These are phyloP conservation scores for Rhododendron kiyosumense DNA, from an alignment of 148 eudicot genomes.

Conservation along the genomic window DNA sequence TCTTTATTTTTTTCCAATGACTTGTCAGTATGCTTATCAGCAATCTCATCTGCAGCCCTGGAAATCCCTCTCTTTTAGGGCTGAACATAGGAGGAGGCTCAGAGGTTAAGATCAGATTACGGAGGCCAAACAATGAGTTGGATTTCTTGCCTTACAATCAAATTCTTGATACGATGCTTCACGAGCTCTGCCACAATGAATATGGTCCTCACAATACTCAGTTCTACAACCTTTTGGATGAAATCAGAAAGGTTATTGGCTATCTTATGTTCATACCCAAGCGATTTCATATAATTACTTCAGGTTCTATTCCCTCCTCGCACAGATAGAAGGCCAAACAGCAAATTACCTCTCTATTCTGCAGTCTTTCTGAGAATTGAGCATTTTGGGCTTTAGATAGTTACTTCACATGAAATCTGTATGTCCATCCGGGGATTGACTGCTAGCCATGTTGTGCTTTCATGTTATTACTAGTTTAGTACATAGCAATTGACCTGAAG, in stretches of 20 bases:
- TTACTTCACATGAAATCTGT: neutral
- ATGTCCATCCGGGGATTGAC: neutral
- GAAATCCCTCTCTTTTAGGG: conserved; percentile 70
- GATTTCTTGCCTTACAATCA: conserved; percentile 68
- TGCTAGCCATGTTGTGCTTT: neutral
- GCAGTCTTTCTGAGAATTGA: neutral
- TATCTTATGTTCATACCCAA: neutral
- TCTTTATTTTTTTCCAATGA: neutral
- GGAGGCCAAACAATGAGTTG: conserved; percentile 67
- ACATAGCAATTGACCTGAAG: neutral
- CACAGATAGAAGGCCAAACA: neutral
- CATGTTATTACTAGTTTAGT: neutral
- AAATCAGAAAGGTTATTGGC: conserved; percentile 63
- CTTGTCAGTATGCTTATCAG: neutral
- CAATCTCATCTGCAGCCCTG: conserved; percentile 44
- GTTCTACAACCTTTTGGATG: conserved; percentile 79
- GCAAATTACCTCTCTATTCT: neutral
- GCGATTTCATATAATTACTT: neutral
- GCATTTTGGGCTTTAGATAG: neutral
- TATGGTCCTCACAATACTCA: conserved; percentile 72
- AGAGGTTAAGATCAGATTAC: conserved; percentile 66
- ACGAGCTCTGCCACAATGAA: conserved; percentile 81
- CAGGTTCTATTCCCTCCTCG: neutral
- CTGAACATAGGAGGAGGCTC: conserved; percentile 73
- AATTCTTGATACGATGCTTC: conserved; percentile 88